Base-by-base conservation (phyloP, 805 yeast genomes). In the Teunomyces panamensis region DNA sequence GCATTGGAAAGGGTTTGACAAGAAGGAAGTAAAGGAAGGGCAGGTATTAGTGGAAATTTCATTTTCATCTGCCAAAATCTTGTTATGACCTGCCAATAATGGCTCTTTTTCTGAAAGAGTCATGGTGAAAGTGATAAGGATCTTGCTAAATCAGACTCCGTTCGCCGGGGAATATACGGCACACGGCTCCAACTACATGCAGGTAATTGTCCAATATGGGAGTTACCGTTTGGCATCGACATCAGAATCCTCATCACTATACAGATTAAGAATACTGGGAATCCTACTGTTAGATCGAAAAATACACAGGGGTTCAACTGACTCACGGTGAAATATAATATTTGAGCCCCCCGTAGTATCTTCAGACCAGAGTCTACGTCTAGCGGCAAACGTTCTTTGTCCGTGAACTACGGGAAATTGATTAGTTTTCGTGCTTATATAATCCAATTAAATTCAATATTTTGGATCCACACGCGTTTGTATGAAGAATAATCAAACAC, bases 1-100 rank as follows among this genome's bases (percentile, higher is more conserved):
- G 44, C 66, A 63, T 46, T 55, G 59, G 48, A 65, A 59, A 11
- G 68, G 63, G 7, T 49, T 51, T 5, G 61, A 43, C 6, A 64
- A 43, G 9, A 63, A 50, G 1, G 54, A 42, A 5, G 51, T 48
- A 30, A 63, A 53, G 4, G 60, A 48, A 6, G 62, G 58, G 17
- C 56, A 53, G 3, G 51, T 43, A 17, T 48, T 54, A 2, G 56
- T 59, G 9, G 63, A 58, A 10, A 30, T 39, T 28, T 28, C 32
- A 4, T 39, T 39, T 14, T 39, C 43, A 13, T 37, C 41, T 7
- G 41, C 30, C 13, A 26, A n/a, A 37, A 24, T 11, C 11, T 29
- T 28, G 13, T 37, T 37, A 7, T 10, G 30, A 4, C 41, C 41
- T 7, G 41, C 41, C 30, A 37, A 37, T 9, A 37, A 26, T 9